These are phyloP conservation scores for Solanum piurae DNA, from an alignment of 257 asterid genomes.

Conservation along the genomic window DNA sequence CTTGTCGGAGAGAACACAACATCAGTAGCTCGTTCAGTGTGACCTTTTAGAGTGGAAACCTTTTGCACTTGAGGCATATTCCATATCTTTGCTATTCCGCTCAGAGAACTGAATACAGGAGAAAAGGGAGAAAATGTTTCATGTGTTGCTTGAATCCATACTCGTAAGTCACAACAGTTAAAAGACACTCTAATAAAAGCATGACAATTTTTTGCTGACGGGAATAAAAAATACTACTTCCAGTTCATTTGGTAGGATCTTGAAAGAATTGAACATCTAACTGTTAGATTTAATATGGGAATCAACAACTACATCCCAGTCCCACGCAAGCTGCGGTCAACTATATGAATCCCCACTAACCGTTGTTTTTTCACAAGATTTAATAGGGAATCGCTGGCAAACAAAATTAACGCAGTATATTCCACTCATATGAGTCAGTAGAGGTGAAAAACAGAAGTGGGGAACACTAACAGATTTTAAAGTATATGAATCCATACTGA, in stretches of 20 bases:
- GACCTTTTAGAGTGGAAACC: conserved; percentile 76
- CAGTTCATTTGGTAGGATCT: background rate
- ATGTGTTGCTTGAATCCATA: background rate
- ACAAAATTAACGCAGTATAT: background rate
- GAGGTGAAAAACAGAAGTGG: background rate
- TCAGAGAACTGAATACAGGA: conserved; percentile 48
- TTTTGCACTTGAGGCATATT: conserved; percentile 62
- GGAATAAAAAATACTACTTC: background rate
- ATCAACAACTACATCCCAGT: background rate
- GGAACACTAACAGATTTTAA: background rate
- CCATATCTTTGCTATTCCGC: conserved; percentile 81
- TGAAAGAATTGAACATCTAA: background rate
- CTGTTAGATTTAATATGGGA: background rate
- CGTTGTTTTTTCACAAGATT: background rate
- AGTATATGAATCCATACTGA: background rate
- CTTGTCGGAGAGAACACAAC: conserved; percentile 68
- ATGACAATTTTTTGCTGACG: background rate
- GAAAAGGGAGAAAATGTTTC: background rate
- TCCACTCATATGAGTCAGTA: background rate
- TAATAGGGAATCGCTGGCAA: background rate
- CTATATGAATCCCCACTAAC: background rate
- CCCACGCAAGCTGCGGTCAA: background rate
- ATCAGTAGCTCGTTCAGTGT: conserved; percentile 87
- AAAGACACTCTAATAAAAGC: background rate
- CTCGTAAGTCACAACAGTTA: background rate